Conservation (phyloP, 148 eudicot genomes). For the Nepenthes mirabilis region DNA sequence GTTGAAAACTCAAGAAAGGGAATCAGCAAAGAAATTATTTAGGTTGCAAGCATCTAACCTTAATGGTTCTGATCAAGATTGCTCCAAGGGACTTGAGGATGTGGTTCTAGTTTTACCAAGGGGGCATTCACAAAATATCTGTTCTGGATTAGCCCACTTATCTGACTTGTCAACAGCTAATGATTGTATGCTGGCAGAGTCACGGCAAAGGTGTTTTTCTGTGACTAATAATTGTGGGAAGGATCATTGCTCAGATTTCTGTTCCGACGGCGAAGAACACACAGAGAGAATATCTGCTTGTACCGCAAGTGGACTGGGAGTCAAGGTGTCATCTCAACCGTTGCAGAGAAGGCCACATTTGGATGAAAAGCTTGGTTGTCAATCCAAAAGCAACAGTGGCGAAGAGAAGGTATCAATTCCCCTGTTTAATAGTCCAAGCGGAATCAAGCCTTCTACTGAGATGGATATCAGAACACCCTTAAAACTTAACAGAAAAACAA, state of each 20-base stretch:
- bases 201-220: conserved; percentile 13
- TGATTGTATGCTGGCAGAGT: conserved; percentile 14
- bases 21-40: conserved; percentile 12
- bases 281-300: conserved; percentile 12
- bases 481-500: conserved; percentile 17
- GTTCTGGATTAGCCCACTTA: conserved; percentile 11
- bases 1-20: conserved; percentile 22
- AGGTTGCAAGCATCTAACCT: conserved; percentile 13
- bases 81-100: conserved; percentile 12
- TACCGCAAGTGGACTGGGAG: conserved; percentile 9
- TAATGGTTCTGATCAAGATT: conserved; percentile 13
- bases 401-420: conserved; percentile 23
- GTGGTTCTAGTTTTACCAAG: conserved; percentile 15
- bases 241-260: neutral
- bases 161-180: conserved; percentile 9
- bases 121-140: neutral
- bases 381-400: conserved; percentile 21
- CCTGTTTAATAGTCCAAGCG: conserved; percentile 16
- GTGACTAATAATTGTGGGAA: conserved; percentile 10
- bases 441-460: conserved; percentile 15
- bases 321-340: conserved; percentile 13
- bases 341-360: conserved; percentile 14
- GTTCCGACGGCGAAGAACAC: conserved; percentile 2
- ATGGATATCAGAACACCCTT: conserved; percentile 19
- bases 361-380: conserved; percentile 17